Base-by-base conservation (phyloP, 169 alveolate genomes). In the Plasmodium fragile region DNA sequence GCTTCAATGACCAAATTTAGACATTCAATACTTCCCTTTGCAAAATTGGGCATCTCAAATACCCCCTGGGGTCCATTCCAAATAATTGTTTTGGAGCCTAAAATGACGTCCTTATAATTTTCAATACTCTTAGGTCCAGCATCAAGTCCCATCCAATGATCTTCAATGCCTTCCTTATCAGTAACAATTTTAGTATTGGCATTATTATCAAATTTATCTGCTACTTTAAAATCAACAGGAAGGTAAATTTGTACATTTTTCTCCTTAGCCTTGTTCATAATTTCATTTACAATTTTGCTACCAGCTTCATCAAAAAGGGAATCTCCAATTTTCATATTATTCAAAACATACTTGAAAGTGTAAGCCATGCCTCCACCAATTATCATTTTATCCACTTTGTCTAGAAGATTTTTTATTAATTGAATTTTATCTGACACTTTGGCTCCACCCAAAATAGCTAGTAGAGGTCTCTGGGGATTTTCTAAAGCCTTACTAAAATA, bases 321-420 rank as follows among this genome's bases (percentile, higher is more conserved):
- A 43, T 96, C 95, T 18, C 99, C 99, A 73, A 99, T 98, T 72
- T 92, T 83, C 98, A 98, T 97, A 72, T 94, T 95, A 75, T 97
- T 90, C 73, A 98, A 91, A 22, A 96, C 99, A 83, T 98, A 97
- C 81, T 97, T 95, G 98, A 99, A 99, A 36, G 99, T 99, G 97
- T 97, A 99, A 22, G 99, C 99, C 99, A 99, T 99, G 16, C 99
- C 99, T 73, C 99, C 99, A 6, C 99, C 99, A 69, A 99, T 97
- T 69, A 99, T 98, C 99, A 99, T 97, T 93, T 96, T 96, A 87
- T 99, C 99, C 36, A 98, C 99, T 92, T 98, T 97, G 78, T 97
- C 99, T 73, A 99, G 95, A 82, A 99, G 75, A 93, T 98, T 97
- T 91, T 95, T 95, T 83, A 99, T 99, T 41, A 99, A 97, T 95